A percentile compares a stretch with the other conserved stretches of the same genome.
Conservation (phyloP, 148 eudicot genomes). For the Vaccinium darrowii region DNA sequence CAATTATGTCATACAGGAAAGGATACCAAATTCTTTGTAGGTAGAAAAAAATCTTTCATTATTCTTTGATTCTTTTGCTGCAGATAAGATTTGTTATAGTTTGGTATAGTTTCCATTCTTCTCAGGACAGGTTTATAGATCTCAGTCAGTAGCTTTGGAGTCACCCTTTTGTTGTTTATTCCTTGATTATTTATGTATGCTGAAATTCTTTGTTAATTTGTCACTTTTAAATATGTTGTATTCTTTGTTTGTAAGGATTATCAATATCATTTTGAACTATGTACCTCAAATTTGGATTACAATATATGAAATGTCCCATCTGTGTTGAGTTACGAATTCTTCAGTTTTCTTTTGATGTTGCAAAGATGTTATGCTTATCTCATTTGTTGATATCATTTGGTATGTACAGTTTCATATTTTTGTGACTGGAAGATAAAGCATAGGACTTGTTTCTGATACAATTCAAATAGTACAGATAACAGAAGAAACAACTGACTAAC, state of each 20-base stretch:
- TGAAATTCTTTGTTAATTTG: conserved; percentile 7
- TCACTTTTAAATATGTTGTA: not conserved
- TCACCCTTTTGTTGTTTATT: conserved; percentile 15
- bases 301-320: not conserved
- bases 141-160: conserved; percentile 6
- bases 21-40: conserved; percentile 61
- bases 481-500: no score
- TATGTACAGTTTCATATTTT: no score
- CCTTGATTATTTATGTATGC: conserved; percentile 21
- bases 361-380: no score
- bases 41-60: conserved; percentile 29
- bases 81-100: conserved; percentile 41
- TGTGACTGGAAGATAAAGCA: no score
- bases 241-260: not conserved
- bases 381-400: no score
- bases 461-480: no score
- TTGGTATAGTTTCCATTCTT: conserved; percentile 15
- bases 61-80: conserved; percentile 74
- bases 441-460: no score
- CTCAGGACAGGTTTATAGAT: conserved; percentile 11
- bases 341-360: not conserved
- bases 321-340: not conserved
- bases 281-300: not conserved
- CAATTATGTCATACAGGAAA: conserved; percentile 23
- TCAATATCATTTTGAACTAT: not conserved